Base-by-base conservation (phyloP, 2,329 filamentous ascomycete species). In the Anthostomella pinea region DNA sequence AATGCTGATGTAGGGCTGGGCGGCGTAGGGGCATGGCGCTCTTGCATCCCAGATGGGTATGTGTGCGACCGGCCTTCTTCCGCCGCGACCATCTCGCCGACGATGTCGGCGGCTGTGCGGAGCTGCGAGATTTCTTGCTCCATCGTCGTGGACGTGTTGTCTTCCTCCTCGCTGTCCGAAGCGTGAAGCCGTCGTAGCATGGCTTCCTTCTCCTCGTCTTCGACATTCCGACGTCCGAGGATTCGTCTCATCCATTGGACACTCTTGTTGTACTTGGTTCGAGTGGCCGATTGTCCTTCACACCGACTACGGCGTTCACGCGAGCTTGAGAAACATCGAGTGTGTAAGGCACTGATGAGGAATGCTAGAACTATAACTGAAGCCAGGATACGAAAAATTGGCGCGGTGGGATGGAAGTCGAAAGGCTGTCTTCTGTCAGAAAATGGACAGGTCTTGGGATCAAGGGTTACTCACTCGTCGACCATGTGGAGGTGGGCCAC, bases 121-220 rank as follows among this genome's bases (percentile, higher is more conserved):
- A 75, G 69, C 31, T 66, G 60, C 3, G 68, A 65, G 44, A 75
- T 64, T 49, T 73, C 70, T 47, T 72, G 64, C 45, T 70, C 67
- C 64, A 74, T 69, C 3, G 66, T 66, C 8, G 54, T 58, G 18
- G 56, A 58, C 11, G 58, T 25, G 49, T 50, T 31, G 33, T 56
- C 51, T 20, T 52, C 53, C n/a, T 62, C 49, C 23, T 57, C 53
- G 13, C 38, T 49, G 16, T 56, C 52, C 6, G 47, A 41, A 11
- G 47, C 42, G 19, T 52, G 43, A 26, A 55, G 5, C 18, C 45
- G 39, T 38, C 49, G 42, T 39, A 61, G 41, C 25, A 63, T 57
- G 8, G 56, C 55, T 24, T 63, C 56, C 52, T 68, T 67, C 48
- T 68, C 66, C 37, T 62, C 59, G 14, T 58, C 57, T 14, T 53